Evolutionary conservation across 2,329 filamentous ascomycete genomes (phyloP).

Genomic region (Colletotrichum higginsianum): DNA sequence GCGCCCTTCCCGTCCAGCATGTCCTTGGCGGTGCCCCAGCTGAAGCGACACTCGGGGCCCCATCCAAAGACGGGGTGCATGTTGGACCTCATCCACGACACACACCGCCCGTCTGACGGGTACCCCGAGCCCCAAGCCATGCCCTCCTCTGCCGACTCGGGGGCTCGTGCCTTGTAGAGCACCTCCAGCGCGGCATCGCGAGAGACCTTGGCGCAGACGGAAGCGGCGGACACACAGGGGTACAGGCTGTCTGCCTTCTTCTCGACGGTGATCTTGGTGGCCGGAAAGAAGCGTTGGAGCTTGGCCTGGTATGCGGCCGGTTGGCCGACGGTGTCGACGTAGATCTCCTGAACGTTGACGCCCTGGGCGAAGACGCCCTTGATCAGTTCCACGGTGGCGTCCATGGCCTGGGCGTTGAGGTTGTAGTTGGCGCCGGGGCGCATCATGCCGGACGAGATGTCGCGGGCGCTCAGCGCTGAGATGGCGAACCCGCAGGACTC

Average conservation of each 20-base stretch:
- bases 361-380: conserved; percentile 81
- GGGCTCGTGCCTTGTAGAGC: conserved; percentile 70
- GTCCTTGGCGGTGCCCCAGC: conserved; percentile 96
- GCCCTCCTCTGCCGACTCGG: conserved; percentile 54
- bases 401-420: conserved; percentile 95
- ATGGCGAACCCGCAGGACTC: conserved; percentile 85
- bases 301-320: conserved; percentile 88
- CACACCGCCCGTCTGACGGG: conserved; percentile 87
- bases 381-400: conserved; percentile 89
- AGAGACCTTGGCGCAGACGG: conserved; percentile 96
- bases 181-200: conserved; percentile 90
- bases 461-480: conserved; percentile 83
- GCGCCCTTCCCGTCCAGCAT: conserved; percentile 84
- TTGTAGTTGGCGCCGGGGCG: conserved; percentile 80
- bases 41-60: conserved; percentile 93
- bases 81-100: conserved; percentile 84
- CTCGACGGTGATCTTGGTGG: conserved; percentile 80
- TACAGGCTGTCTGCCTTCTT: conserved; percentile 96
- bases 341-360: conserved; percentile 90
- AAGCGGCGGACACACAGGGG: conserved; percentile 93
- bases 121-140: conserved; percentile 91
- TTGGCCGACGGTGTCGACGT: conserved; percentile 93
- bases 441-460: conserved; percentile 87
- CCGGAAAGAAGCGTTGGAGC: conserved; percentile 87
- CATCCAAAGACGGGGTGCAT: conserved; percentile 97